These are phyloP conservation scores for Bremia lactucae DNA, from an alignment of 352 stramenopile genomes.

Conservation along the genomic window DNA sequence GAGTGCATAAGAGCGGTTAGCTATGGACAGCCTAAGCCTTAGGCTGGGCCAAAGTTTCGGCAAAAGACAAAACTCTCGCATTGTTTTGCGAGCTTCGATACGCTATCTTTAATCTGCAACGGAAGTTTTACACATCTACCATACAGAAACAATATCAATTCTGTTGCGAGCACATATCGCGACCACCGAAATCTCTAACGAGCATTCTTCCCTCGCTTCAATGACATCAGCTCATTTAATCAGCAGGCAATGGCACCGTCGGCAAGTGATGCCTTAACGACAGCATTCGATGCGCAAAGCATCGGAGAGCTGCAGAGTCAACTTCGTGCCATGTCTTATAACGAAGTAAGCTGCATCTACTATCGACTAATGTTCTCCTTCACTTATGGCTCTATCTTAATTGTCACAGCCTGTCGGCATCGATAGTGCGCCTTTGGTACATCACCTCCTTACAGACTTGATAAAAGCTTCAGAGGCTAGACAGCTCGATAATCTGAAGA, in stretches of 20 bases:
- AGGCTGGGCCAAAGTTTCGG: too few species aligned
- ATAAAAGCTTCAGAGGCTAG: constrained; percentile 17
- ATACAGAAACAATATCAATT: neutral
- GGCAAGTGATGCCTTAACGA: constrained; percentile 24
- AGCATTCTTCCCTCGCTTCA: constrained; percentile 1
- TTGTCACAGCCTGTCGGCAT: constrained; percentile 33
- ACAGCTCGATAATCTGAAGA: constrained; percentile 26
- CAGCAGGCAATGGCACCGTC: constrained; percentile 28
- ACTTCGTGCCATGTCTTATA: constrained; percentile 49
- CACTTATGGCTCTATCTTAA: neutral
- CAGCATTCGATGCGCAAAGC: constrained; percentile 32
- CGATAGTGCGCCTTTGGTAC: constrained; percentile 51
- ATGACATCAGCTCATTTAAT: constrained; percentile 7
- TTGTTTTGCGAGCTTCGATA: neutral
- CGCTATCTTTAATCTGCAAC: too few species aligned
- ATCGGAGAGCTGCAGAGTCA: constrained; percentile 44
- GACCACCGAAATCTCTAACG: too few species aligned
- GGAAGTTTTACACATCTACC: too few species aligned
- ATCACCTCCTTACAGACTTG: constrained; percentile 48
- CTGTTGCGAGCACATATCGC: neutral
- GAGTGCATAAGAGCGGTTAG: too few species aligned
- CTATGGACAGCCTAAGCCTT: too few species aligned
- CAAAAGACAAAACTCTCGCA: too few species aligned
- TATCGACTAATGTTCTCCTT: neutral
- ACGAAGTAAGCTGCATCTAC: constrained; percentile 21